Evolutionary conservation across 257 asterid genomes (phyloP).

Genomic region (Ilex aquifolium): DNA sequence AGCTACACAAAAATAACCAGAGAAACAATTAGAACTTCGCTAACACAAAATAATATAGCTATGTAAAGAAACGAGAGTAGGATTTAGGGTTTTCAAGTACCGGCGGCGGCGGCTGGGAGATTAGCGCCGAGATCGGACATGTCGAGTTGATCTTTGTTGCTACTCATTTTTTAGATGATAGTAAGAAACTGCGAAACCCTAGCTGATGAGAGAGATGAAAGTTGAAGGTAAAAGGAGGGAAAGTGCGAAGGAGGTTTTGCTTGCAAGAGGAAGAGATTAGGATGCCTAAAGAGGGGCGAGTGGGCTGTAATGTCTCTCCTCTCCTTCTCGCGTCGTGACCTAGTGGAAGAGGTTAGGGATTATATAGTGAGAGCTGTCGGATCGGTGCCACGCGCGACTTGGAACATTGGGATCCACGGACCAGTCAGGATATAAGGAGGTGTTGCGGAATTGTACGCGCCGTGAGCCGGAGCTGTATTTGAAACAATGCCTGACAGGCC

Average conservation of each 20-base stretch:
- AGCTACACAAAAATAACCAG: conserved; percentile 35
- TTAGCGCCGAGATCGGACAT: conserved; percentile 51
- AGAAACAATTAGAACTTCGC: neutral
- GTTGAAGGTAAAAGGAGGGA: conserved; percentile 18
- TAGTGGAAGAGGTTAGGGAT: too few relatives aligned
- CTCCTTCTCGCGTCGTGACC: too few relatives aligned
- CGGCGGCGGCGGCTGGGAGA: conserved; percentile 93
- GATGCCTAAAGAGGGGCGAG: too few relatives aligned
- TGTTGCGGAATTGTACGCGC: too few relatives aligned
- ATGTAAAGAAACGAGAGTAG: neutral
- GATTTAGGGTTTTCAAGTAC: conserved; percentile 19
- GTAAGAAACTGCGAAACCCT: conserved; percentile 8
- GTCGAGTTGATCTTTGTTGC: conserved; percentile 38
- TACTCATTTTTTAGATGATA: conserved; percentile 30
- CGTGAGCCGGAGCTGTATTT: too few relatives aligned
- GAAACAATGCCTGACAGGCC: too few relatives aligned
- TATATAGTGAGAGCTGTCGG: too few relatives aligned
- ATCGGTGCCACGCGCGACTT: too few relatives aligned
- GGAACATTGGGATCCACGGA: too few relatives aligned
- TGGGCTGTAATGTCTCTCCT: too few relatives aligned
- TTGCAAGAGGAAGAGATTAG: too few relatives aligned
- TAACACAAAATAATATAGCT: neutral
- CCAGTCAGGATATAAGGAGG: too few relatives aligned
- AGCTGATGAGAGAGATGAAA: neutral
- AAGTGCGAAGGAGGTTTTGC: neutral